A percentile compares a stretch with the other conserved stretches of the same genome.
These are phyloP conservation scores for Juncus effusus DNA, from an alignment of 176 grass and related monocot genomes.

Conservation along the genomic window DNA sequence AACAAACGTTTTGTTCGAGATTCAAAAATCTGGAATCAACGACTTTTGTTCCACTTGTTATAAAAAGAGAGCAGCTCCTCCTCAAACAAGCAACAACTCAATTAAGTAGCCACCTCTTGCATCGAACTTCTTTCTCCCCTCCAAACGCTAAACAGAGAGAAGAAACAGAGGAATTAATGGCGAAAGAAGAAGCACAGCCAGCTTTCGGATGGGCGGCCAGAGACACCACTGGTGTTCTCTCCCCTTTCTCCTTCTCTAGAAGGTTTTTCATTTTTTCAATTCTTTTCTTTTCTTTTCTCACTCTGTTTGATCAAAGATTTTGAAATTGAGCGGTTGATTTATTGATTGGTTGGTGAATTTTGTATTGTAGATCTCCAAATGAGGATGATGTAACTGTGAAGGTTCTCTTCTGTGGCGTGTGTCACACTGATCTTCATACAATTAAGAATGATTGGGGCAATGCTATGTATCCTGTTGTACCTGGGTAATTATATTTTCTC, in stretches of 20 bases:
- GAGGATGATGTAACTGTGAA: slow-evolving; percentile 68
- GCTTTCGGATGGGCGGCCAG: slow-evolving; percentile 62
- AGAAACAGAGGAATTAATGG: not conserved
- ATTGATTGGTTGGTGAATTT: not conserved
- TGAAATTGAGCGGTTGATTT: too few relatives aligned
- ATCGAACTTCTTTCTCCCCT: too few relatives aligned
- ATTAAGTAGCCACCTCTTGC: too few relatives aligned
- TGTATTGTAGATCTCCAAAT: slow-evolving; percentile 30
- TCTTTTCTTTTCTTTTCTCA: not conserved
- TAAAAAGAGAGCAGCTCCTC: too few relatives aligned
- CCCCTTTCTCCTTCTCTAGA: slow-evolving; percentile 52
- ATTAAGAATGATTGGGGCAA: slow-evolving; percentile 68
- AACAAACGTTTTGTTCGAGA: too few relatives aligned
- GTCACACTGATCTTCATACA: slow-evolving; percentile 61
- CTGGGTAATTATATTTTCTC: slow-evolving; percentile 34
- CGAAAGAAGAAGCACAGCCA: slow-evolving; percentile 2
- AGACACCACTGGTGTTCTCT: slow-evolving; percentile 52
- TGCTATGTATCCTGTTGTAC: slow-evolving; percentile 58
- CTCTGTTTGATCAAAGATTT: not conserved
- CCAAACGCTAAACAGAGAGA: not conserved
- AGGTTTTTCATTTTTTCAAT: slow-evolving; percentile 18
- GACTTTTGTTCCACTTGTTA: too few relatives aligned
- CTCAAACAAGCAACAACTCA: too few relatives aligned
- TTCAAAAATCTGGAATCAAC: too few relatives aligned
- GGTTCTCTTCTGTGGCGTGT: slow-evolving; percentile 69